Evolutionary conservation across 768 basidiomycete species (phyloP).

Genomic region (Tephrocybe sp.): DNA sequence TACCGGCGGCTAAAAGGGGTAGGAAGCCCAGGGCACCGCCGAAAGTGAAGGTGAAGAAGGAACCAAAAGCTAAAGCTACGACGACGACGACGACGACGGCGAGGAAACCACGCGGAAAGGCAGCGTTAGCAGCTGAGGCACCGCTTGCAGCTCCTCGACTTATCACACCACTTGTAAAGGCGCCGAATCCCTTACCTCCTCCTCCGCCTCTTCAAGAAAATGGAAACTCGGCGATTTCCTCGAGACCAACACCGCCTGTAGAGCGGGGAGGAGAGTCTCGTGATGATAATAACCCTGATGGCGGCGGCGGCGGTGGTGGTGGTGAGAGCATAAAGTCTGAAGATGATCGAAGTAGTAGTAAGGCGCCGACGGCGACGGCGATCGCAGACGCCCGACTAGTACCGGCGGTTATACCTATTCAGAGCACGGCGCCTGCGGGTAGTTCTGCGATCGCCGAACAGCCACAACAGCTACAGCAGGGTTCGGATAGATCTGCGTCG

Average conservation of each 20-base stretch:
- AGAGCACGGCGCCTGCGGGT: no score
- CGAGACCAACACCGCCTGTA: not conserved
- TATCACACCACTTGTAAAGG: constrained; percentile 23
- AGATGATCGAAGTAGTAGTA: no score
- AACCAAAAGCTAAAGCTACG: not conserved
- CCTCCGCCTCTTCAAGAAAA: not conserved
- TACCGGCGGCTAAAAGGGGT: constrained; percentile 2
- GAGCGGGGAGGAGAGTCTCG: no score
- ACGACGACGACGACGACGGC: constrained; percentile 7
- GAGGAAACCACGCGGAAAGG: constrained; percentile 15
- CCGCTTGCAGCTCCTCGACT: constrained; percentile 17
- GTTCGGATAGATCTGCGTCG: no score
- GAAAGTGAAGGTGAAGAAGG: constrained; percentile 11
- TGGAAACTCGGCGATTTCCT: not conserved
- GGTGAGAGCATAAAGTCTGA: no score
- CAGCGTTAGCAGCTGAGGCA: not conserved
- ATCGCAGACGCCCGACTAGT: no score
- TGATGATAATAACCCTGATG: no score
- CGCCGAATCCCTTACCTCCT: not conserved
- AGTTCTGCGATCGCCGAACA: no score
- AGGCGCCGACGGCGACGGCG: no score
- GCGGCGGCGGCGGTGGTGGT: no score
- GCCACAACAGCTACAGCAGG: no score
- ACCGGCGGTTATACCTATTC: no score
- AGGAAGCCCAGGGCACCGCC: constrained; percentile 23